Conservation (phyloP, 2,329 filamentous ascomycete genomes). For the Calonectria montana region DNA sequence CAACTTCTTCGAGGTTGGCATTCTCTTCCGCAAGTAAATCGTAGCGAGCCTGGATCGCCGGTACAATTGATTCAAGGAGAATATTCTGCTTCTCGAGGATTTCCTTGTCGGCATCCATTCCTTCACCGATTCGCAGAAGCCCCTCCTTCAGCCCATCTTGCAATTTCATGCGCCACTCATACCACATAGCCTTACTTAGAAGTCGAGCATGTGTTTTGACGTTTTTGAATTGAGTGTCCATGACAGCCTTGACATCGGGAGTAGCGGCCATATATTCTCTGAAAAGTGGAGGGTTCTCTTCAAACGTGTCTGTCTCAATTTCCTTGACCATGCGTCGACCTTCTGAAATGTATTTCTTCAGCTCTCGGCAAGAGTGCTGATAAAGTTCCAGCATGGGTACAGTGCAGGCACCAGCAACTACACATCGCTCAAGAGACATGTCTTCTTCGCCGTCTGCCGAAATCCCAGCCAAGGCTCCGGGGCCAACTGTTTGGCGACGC, state of each 20-base stretch:
- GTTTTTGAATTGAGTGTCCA: conserved; percentile 98
- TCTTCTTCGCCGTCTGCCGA: conserved; percentile 60
- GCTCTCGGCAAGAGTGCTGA: conserved; percentile 93
- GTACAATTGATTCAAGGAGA: conserved; percentile 75
- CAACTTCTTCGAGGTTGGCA: conserved; percentile 75
- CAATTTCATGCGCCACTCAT: conserved; percentile 95
- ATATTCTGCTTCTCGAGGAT: conserved; percentile 75
- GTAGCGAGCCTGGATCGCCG: conserved; percentile 70
- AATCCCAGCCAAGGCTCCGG: conserved; percentile 57
- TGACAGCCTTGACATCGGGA: conserved; percentile 83
- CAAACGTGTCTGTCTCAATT: conserved; percentile 88
- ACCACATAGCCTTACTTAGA: conserved; percentile 96
- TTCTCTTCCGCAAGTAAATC: conserved; percentile 72
- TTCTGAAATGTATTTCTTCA: conserved; percentile 97
- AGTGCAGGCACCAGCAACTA: conserved; percentile 90
- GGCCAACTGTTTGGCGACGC: conserved; percentile 83
- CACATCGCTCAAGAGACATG: conserved; percentile 77
- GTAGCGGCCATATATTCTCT: conserved; percentile 89
- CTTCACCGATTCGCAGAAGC: conserved; percentile 78
- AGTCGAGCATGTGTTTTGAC: conserved; percentile 93
- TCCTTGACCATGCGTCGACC: conserved; percentile 89
- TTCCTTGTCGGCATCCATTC: conserved; percentile 80
- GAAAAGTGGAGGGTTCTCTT: conserved; percentile 92
- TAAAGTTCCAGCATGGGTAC: conserved; percentile 94
- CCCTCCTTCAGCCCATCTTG: conserved; percentile 84